These are phyloP conservation scores for Parasarocladium wereldwijsianum DNA, from an alignment of 2,329 filamentous ascomycete species.

Conservation along the genomic window DNA sequence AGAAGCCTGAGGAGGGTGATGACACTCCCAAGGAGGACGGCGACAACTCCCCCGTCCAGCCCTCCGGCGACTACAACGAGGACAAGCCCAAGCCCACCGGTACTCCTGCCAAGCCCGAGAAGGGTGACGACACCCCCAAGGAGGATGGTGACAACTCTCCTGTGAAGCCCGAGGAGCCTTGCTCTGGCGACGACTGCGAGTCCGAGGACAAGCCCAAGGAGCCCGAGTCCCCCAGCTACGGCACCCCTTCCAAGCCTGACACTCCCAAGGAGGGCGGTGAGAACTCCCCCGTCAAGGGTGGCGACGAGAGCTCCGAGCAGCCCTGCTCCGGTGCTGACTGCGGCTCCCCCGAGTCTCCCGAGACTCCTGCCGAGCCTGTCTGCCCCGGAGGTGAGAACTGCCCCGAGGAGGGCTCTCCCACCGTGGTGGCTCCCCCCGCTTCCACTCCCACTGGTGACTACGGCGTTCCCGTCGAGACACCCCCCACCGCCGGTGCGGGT, in stretches of 20 bases:
- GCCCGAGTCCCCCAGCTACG: slow-evolving; percentile 1
- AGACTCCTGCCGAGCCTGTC: slow-evolving; percentile 1
- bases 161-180: neutral
- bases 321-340: neutral
- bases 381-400: slow-evolving; percentile 3
- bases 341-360: neutral
- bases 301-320: neutral
- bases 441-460: neutral
- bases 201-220: neutral
- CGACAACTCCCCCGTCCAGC: slow-evolving; percentile 1
- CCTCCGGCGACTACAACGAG: neutral
- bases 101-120: neutral
- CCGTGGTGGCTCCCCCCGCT: slow-evolving; percentile 3
- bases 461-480: slow-evolving; percentile 2
- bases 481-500: slow-evolving; percentile 5
- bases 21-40: neutral
- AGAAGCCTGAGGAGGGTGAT: neutral
- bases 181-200: too few relatives aligned
- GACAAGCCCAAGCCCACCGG: too few relatives aligned
- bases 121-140: too few relatives aligned
- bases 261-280: slow-evolving; percentile 1
- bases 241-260: neutral
- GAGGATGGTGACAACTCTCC: too few relatives aligned
- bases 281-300: neutral
- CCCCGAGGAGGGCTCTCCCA: slow-evolving; percentile 3